Percentiles rank a stretch among this genome's conserved stretches.
These are phyloP conservation scores for Fistulinella prunicolor DNA, from an alignment of 768 basidiomycete genomes.

Conservation along the genomic window DNA sequence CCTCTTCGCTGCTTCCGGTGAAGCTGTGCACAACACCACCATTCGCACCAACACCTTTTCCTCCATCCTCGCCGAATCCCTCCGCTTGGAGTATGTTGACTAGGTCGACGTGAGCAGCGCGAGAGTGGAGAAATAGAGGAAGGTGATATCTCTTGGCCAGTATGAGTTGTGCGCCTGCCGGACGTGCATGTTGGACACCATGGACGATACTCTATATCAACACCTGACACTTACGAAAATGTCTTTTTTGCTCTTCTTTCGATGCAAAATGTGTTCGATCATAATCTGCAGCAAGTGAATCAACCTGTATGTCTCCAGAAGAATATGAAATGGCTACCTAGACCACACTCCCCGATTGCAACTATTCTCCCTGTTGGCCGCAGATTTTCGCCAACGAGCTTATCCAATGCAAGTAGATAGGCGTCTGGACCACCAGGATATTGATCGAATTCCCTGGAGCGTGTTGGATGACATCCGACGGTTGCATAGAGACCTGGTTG, in stretches of 20 bases:
- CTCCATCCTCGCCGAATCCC: conserved; percentile 59
- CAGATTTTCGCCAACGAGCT: conserved; percentile 47
- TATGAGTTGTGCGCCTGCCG: conserved; percentile 50
- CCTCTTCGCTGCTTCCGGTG: conserved; percentile 65
- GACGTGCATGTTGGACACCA: background rate
- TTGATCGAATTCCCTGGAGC: conserved; percentile 63
- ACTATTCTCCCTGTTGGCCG: conserved; percentile 58
- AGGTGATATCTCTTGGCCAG: conserved; percentile 70
- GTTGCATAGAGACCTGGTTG: conserved; percentile 75
- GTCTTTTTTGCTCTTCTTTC: conserved; percentile 53
- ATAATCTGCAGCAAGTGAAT: conserved; percentile 51
- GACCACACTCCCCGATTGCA: conserved; percentile 77
- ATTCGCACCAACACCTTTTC: conserved; percentile 49
- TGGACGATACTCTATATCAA: background rate
- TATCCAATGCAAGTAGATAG: conserved; percentile 59
- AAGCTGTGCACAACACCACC: conserved; percentile 86
- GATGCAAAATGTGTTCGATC: conserved; percentile 68
- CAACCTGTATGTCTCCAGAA: background rate
- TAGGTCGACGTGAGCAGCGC: conserved; percentile 72
- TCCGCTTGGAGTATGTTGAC: conserved; percentile 61
- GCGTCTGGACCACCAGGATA: conserved; percentile 53
- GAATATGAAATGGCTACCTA: conserved; percentile 44
- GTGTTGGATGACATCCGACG: conserved; percentile 79
- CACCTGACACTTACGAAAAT: conserved; percentile 52
- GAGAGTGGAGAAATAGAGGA: conserved; percentile 79